phyloP scores from a whole-genome alignment of 73 alveolate genomes.

The Stentor coeruleus region DNA sequence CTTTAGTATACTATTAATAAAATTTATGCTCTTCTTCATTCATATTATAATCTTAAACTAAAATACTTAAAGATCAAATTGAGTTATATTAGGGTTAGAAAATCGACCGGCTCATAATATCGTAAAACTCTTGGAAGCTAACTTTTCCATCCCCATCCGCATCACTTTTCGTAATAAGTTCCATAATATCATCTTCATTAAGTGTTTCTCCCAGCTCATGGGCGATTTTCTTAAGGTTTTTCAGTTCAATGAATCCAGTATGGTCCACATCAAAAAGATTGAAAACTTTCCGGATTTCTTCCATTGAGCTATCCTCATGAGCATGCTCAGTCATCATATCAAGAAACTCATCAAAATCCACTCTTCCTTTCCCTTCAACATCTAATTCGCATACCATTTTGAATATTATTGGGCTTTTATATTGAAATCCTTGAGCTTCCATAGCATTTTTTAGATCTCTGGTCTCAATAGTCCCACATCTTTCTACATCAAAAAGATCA shows the following conservation, averaged over 20 bases:
- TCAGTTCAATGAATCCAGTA: constrained; percentile 43
- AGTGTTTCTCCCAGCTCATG: constrained; percentile 48
- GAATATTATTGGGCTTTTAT: constrained; percentile 34
- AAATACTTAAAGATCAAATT: too few relatives aligned
- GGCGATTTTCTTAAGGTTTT: constrained; percentile 36
- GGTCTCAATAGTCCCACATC: constrained; percentile 31
- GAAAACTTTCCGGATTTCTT: constrained; percentile 50
- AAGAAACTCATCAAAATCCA: constrained; percentile 66
- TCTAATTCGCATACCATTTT: constrained; percentile 43
- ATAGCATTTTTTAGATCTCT: constrained; percentile 29
- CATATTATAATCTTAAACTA: too few relatives aligned
- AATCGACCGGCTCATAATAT: constrained; percentile 37
- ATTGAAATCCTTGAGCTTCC: constrained; percentile 52
- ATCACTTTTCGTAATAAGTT: constrained; percentile 52
- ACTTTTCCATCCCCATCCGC: constrained; percentile 61
- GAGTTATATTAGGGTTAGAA: constrained; percentile 1
- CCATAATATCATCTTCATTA: constrained; percentile 51
- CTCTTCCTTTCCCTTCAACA: constrained; percentile 35
- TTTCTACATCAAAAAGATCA: constrained; percentile 37
- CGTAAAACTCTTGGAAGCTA: constrained; percentile 61
- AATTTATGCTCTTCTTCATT: too few relatives aligned
- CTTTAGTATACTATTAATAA: too few relatives aligned
- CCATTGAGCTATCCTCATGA: constrained; percentile 42
- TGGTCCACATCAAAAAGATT: constrained; percentile 51
- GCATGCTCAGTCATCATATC: constrained; percentile 44